These are phyloP conservation scores for Flaveria ramosissima DNA, from an alignment of 129 eudicot species.

Conservation along the genomic window DNA sequence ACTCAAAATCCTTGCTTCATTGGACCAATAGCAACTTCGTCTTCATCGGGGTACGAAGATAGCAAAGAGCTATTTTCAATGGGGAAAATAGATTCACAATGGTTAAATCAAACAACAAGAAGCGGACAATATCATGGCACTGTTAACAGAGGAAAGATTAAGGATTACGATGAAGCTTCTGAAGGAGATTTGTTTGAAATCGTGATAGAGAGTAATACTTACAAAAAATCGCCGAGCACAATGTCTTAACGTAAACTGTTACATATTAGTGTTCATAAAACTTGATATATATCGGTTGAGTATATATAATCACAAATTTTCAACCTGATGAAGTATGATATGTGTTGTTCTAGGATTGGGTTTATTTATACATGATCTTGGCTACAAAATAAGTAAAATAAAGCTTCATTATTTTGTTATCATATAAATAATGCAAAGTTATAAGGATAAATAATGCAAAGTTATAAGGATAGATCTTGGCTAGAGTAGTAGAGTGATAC, in stretches of 20 bases:
- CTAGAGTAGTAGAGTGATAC: too few species aligned
- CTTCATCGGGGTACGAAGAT: slow-evolving; percentile 64
- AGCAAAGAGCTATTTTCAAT: slow-evolving; percentile 95
- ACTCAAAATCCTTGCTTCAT: slow-evolving; percentile 92
- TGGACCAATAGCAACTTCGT: slow-evolving; percentile 53
- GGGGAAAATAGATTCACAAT: slow-evolving; percentile 77
- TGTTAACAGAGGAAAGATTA: slow-evolving; percentile 33
- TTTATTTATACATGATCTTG: neutral
- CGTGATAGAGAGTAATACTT: slow-evolving; percentile 56
- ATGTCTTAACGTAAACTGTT: slow-evolving; percentile 1
- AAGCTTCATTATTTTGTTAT: too few species aligned
- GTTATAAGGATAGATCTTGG: too few species aligned
- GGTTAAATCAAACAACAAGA: slow-evolving; percentile 57
- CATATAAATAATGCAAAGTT: too few species aligned
- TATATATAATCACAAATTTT: neutral
- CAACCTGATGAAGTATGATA: neutral
- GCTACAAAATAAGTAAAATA: too few species aligned
- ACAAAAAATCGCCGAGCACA: slow-evolving; percentile 54
- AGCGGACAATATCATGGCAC: slow-evolving; percentile 36
- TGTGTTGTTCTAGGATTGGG: neutral
- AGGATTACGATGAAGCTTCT: slow-evolving; percentile 64
- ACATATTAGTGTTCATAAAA: neutral
- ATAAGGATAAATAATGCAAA: too few species aligned
- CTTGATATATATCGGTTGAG: slow-evolving; percentile 6
- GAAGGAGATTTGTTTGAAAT: slow-evolving; percentile 90